Percentiles rank a stretch among this genome's conserved stretches.
These are phyloP conservation scores for Metarhizium sp. DNA, from an alignment of 2,329 filamentous ascomycete genomes.

Conservation along the genomic window DNA sequence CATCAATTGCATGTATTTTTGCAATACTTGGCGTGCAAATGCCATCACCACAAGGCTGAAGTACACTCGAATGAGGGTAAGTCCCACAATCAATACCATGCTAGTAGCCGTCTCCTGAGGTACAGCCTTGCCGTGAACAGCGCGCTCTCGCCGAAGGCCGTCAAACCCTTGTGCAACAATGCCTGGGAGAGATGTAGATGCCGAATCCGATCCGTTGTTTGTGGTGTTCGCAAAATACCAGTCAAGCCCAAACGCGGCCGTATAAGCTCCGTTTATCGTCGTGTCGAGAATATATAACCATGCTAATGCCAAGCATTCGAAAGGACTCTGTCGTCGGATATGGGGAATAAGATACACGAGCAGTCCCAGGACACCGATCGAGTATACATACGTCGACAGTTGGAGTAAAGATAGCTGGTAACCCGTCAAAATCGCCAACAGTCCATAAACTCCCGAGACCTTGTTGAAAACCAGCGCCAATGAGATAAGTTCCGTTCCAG, in stretches of 20 bases:
- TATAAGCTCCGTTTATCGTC: conserved; percentile 72
- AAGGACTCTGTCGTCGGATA: conserved; percentile 67
- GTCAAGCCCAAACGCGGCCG: conserved; percentile 67
- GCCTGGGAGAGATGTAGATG: conserved; percentile 12
- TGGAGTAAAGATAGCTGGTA: conserved; percentile 75
- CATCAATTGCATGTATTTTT: conserved; percentile 46
- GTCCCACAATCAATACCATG: conserved; percentile 62
- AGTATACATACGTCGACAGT: conserved; percentile 87
- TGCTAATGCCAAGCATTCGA: conserved; percentile 72
- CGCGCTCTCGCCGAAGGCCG: conserved; percentile 22
- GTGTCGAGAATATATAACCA: conserved; percentile 83
- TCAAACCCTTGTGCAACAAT: conserved; percentile 24
- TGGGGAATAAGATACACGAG: conserved; percentile 66
- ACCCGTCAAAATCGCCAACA: conserved; percentile 82
- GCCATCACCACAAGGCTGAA: conserved; percentile 77
- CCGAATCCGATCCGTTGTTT: conserved; percentile 24
- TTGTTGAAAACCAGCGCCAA: conserved; percentile 85
- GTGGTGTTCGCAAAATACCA: conserved; percentile 70
- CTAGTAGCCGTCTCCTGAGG: conserved; percentile 60
- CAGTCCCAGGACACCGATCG: conserved; percentile 58
- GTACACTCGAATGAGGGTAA: conserved; percentile 73
- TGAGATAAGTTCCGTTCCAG: conserved; percentile 76
- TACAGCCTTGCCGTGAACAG: conserved; percentile 24
- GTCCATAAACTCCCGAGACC: conserved; percentile 79
- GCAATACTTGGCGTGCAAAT: conserved; percentile 68